These are phyloP conservation scores for Pholiota adiposa DNA, from an alignment of 1,284 basidiomycete species.

Conservation along the genomic window DNA sequence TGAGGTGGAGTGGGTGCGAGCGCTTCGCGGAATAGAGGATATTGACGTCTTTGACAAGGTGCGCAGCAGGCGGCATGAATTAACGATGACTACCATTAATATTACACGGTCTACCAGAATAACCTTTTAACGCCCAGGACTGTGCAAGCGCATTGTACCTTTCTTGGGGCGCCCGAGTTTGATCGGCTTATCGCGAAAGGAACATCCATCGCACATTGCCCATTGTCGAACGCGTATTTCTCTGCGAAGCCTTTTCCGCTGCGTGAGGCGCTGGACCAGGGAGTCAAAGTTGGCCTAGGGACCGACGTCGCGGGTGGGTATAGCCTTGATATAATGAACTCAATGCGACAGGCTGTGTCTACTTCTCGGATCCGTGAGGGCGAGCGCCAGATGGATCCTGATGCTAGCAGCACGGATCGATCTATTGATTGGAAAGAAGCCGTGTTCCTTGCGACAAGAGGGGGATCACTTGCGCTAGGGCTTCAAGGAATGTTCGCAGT, in stretches of 20 bases:
- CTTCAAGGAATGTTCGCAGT: slow-evolving; percentile 64
- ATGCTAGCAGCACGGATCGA: slow-evolving; percentile 23
- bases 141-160: slow-evolving; percentile 87
- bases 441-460: slow-evolving; percentile 78
- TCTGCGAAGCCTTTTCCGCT: slow-evolving; percentile 75
- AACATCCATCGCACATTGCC: slow-evolving; percentile 81
- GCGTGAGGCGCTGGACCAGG: slow-evolving; percentile 68
- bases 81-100: neutral
- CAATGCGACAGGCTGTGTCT: slow-evolving; percentile 79
- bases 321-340: slow-evolving; percentile 71
- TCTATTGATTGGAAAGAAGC: slow-evolving; percentile 81
- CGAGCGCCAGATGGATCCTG: slow-evolving; percentile 36
- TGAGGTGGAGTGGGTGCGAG: slow-evolving; percentile 71
- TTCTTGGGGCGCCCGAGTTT: slow-evolving; percentile 57
- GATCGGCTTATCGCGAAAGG: slow-evolving; percentile 52
- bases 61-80: neutral
- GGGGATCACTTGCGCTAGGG: slow-evolving; percentile 72
- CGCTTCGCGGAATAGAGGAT: slow-evolving; percentile 65
- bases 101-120: slow-evolving; percentile 44
- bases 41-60: slow-evolving; percentile 76
- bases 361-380: slow-evolving; percentile 77
- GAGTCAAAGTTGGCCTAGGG: slow-evolving; percentile 76
- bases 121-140: slow-evolving; percentile 65
- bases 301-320: slow-evolving; percentile 89
- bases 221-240: slow-evolving; percentile 86